Evolutionary conservation across 352 stramenopile species (phyloP), one percentile per base, ranked within the genome.

Genomic region (Phytophthora niederhauseri): DNA sequence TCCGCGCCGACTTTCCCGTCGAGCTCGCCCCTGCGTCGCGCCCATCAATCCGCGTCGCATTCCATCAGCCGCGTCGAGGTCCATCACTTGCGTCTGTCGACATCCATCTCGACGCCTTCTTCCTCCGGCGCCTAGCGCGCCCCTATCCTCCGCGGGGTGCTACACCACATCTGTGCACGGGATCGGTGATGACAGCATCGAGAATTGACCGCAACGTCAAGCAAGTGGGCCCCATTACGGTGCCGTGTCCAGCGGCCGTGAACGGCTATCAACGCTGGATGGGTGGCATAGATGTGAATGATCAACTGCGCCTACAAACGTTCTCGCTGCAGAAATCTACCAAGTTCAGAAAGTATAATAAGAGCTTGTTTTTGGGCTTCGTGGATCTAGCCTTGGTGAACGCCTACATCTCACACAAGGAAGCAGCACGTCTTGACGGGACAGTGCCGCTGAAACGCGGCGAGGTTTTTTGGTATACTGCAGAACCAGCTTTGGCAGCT

Each of bases 251-350:
- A 0, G 22, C 26, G 3, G 20, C 61, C 17, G 52, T 75, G 14
- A 64, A 24, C 4, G 59, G 76, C 57, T 76, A 79, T 30, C 64
- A 79, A 22, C 43, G 28, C 6, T 79, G 67, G 65, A 73, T 73
- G 70, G 70, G 70, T 12, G 59, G 70, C 53, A 60, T 68, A 41
- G 70, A 70, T 46, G 43, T 73, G 24, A 36, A 60, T 36, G 34
- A 60, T 34, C 61, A 77, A 55, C 64, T 48, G 19, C 65, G 70
- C 43, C 61, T 73, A 17, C 64, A 70, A 28, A 9, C 11, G 28
- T 74, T 65, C 34, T 80, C 68, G 0, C 46, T 76, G 0, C 68
- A 80, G 53, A 43, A 46, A 4, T 48, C 41, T 7, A 48, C 41
- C 14, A 48, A 48, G 41, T 48, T 48, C 6, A 41, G 14, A 5